Base-by-base conservation (phyloP, 371 early-diverging fungal species). In the Zychaea mexicana region DNA sequence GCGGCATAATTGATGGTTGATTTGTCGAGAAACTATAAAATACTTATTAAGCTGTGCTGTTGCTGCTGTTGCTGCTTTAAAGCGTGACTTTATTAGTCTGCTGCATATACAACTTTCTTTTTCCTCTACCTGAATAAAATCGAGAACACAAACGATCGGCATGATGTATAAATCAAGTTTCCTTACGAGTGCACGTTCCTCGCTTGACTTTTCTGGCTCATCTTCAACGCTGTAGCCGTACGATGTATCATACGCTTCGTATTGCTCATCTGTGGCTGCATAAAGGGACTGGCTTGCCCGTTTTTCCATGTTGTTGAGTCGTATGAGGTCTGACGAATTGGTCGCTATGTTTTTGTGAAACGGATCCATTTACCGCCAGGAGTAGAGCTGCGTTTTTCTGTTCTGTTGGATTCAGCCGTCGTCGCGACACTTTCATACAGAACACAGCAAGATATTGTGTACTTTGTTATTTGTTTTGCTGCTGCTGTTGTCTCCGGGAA, bases 21-120 rank as follows among this genome's bases (percentile, higher is more conserved):
- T 69, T 79, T 79, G 65, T 79, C 79, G 28, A 79, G 39, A 66
- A 76, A 79, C 74, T 79, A 54, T 2, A 32, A n/a, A 32, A 30
- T n/a, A n/a, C n/a, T n/a, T 12, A 42, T 42, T 27, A 33, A 38
- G 19, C 13, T 38, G 19, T 58, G 7, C 45, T 17, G 42, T 26
- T 56, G 17, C 7, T 12, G 10, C 17, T 6, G 10, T 57, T 33
- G 2, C 22, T 39, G 21, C 21, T n/a, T n/a, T 57, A 17, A 17
- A 22, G 39, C 59, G 22, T 21, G 21, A 39, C 2, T 15, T 57
- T 39, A 22, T 57, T 38, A 13, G 4, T n/a, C 33, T 30, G 22
- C 33, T 19, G 56, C 22, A 54, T 28, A 28, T 33, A 15, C n/a
- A n/a, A n/a, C n/a, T n/a, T 1, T 57, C 0, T 13, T 22, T 24